These are phyloP conservation scores for Macroventuria anomochaeta DNA, from an alignment of 2,329 filamentous ascomycete species.

Conservation along the genomic window DNA sequence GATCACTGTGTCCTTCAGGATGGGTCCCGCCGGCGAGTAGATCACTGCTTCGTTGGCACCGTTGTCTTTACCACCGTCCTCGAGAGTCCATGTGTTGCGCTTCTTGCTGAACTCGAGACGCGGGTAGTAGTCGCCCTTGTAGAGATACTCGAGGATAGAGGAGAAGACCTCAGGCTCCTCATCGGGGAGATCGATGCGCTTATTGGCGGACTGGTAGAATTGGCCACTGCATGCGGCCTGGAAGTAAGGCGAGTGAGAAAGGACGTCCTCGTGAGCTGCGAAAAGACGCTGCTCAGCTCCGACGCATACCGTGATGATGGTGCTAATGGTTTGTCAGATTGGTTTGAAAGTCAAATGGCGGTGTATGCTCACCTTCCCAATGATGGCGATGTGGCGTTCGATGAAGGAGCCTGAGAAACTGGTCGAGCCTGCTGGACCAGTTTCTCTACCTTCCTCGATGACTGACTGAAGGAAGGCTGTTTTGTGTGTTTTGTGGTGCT, in stretches of 20 bases:
- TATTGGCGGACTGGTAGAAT: constrained; percentile 66
- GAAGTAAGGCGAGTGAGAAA: constrained; percentile 82
- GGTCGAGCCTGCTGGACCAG: constrained; percentile 44
- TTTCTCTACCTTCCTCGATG: constrained; percentile 43
- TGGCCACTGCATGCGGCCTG: constrained; percentile 67
- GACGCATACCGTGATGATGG: constrained; percentile 80
- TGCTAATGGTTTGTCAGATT: constrained; percentile 36
- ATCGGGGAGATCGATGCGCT: constrained; percentile 79
- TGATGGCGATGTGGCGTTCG: constrained; percentile 45
- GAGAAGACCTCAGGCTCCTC: constrained; percentile 93
- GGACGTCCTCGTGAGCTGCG: constrained; percentile 86
- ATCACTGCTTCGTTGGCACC: constrained; percentile 57
- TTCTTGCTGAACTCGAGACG: constrained; percentile 82
- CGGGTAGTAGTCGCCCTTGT: constrained; percentile 93
- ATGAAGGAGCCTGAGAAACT: constrained; percentile 38
- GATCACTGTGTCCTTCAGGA: constrained; percentile 88
- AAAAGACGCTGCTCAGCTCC: constrained; percentile 86
- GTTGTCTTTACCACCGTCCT: constrained; percentile 59
- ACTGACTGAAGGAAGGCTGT: constrained; percentile 47
- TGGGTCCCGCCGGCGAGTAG: constrained; percentile 66
- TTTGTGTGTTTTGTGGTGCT: constrained; percentile 46
- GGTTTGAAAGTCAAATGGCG: constrained; percentile 1
- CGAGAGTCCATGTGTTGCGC: constrained; percentile 81
- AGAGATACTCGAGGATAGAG: constrained; percentile 86
- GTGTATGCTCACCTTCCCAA: constrained; percentile 44